These are phyloP conservation scores for Trichosporon faecale DNA, from an alignment of 1,284 basidiomycete species.

Conservation along the genomic window DNA sequence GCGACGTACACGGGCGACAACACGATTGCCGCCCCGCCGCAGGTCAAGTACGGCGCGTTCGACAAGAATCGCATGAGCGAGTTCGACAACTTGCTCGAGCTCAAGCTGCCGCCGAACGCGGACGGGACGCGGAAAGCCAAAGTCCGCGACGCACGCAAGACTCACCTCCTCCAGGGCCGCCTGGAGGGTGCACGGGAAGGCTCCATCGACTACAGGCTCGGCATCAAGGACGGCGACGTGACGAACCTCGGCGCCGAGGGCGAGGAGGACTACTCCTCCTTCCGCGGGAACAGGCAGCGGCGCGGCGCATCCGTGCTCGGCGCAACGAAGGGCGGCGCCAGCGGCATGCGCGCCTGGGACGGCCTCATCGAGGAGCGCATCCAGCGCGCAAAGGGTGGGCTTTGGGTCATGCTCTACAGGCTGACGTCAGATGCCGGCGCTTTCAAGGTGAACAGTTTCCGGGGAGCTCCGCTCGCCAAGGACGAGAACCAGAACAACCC, in stretches of 20 bases:
- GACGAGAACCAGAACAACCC: constrained; percentile 72
- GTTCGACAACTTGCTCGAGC: constrained; percentile 38
- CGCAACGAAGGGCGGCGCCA: constrained; percentile 36
- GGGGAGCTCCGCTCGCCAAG: constrained; percentile 66
- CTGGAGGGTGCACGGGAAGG: constrained; percentile 67
- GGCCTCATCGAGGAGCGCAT: constrained; percentile 75
- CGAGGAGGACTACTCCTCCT: constrained; percentile 56
- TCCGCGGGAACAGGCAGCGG: constrained; percentile 57
- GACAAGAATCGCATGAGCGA: constrained; percentile 29
- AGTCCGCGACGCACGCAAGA: constrained; percentile 59
- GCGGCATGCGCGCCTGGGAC: constrained; percentile 68
- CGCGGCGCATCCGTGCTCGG: constrained; percentile 47
- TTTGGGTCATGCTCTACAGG: constrained; percentile 7
- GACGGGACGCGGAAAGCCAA: constrained; percentile 59
- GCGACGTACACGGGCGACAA: constrained; percentile 45
- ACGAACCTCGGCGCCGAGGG: constrained; percentile 25
- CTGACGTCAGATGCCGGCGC: constrained; percentile 57
- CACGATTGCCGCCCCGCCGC: constrained; percentile 27
- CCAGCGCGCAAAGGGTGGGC: constrained; percentile 56
- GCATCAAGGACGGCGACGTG: constrained; percentile 55
- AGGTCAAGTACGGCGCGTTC: constrained; percentile 47
- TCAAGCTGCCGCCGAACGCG: constrained; percentile 48
- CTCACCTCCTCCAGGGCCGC: constrained; percentile 59
- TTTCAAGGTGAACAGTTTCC: constrained; percentile 69
- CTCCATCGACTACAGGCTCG: constrained; percentile 67